These are phyloP conservation scores for Trichoderma guizhouense DNA, from an alignment of 2,329 filamentous ascomycete genomes.

Conservation along the genomic window DNA sequence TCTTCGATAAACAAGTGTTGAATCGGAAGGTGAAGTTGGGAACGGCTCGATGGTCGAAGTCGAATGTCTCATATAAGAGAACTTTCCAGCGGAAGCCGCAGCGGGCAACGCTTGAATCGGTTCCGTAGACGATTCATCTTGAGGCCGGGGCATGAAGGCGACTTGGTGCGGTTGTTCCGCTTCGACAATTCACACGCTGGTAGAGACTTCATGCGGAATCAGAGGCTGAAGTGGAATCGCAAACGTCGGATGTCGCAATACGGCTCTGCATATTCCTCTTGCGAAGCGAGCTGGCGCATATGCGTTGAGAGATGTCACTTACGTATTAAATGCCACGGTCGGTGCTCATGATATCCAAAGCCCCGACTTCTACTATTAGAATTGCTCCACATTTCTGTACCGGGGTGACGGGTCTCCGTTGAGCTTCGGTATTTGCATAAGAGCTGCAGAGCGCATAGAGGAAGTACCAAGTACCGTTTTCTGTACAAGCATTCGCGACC, in stretches of 20 bases:
- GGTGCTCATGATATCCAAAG: constrained; percentile 9
- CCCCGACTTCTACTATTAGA: constrained; percentile 1
- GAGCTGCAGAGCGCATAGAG: not conserved
- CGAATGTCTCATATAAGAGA: constrained; percentile 61
- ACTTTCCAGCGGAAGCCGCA: constrained; percentile 56
- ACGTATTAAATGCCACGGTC: constrained; percentile 3
- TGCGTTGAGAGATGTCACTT: constrained; percentile 1
- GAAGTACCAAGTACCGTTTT: not conserved
- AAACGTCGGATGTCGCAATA: constrained; percentile 22
- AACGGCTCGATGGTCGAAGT: constrained; percentile 48
- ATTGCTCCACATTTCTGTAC: constrained; percentile 21
- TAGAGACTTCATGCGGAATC: constrained; percentile 21
- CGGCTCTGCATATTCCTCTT: constrained; percentile 31
- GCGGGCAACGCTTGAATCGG: constrained; percentile 68
- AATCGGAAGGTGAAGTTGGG: constrained; percentile 49
- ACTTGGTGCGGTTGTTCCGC: constrained; percentile 24
- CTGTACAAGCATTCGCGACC: not conserved
- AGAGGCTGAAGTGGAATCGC: constrained; percentile 20
- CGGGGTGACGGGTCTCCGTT: constrained; percentile 14
- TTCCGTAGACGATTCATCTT: constrained; percentile 62
- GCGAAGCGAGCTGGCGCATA: not conserved
- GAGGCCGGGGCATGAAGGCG: constrained; percentile 65
- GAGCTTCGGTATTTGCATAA: constrained; percentile 27
- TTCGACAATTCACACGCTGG: constrained; percentile 13
- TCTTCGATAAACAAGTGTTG: constrained; percentile 50